Conservation (phyloP, 345 rosid species). For the Pugionium cornutum region DNA sequence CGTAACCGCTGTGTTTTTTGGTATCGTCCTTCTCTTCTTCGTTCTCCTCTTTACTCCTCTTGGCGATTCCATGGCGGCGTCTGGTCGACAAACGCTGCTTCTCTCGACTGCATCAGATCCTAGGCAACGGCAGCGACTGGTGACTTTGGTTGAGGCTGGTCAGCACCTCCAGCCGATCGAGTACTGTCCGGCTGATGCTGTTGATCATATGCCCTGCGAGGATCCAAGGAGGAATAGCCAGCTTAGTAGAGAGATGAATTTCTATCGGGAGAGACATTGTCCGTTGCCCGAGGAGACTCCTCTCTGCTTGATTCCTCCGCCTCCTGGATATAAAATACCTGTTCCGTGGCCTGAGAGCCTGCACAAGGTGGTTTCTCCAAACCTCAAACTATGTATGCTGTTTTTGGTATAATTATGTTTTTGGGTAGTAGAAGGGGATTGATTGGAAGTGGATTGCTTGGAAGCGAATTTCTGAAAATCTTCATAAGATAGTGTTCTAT, state of each 20-base stretch:
- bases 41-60: constrained; percentile 79
- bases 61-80: constrained; percentile 95
- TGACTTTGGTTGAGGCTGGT: constrained; percentile 68
- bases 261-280: constrained; percentile 87
- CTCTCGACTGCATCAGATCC: constrained; percentile 84
- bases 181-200: constrained; percentile 69
- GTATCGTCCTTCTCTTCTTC: constrained; percentile 81
- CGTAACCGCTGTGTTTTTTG: constrained; percentile 71
- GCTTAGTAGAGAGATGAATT: constrained; percentile 92
- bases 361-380: constrained; percentile 52
- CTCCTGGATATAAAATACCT: constrained; percentile 70
- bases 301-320: constrained; percentile 90
- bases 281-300: constrained; percentile 74
- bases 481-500: background rate
- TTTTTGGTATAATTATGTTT: background rate
- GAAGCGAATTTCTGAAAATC: background rate
- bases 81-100: constrained; percentile 86
- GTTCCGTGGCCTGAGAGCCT: constrained; percentile 93
- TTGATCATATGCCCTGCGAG: constrained; percentile 94
- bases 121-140: constrained; percentile 73
- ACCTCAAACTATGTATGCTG: background rate
- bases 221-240: constrained; percentile 92
- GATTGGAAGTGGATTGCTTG: too few species aligned
- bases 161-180: constrained; percentile 69
- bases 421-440: background rate